Percentiles rank a stretch among this genome's conserved stretches.
phyloP scores from a whole-genome alignment of 139 green algal genomes.

The Auxenochlorella pyrenoidosa region DNA sequence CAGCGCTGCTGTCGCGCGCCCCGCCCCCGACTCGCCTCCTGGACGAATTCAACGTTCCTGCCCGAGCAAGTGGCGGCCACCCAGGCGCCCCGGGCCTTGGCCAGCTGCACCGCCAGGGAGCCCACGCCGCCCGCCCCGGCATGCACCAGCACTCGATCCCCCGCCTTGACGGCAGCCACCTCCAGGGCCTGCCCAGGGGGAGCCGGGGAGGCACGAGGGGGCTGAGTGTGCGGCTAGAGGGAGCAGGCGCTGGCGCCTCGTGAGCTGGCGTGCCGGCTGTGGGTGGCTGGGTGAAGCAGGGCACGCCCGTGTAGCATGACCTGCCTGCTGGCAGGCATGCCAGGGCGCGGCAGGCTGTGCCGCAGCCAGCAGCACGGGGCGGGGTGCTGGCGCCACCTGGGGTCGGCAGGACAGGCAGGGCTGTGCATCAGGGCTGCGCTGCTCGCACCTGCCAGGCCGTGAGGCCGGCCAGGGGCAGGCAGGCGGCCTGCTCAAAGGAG shows the following conservation, averaged over 20 bases:
- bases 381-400: too few relatives aligned
- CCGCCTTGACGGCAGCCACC: background rate
- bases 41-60: background rate
- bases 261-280: too few relatives aligned
- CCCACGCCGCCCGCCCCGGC: constrained; percentile 57
- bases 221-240: too few relatives aligned
- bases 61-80: constrained; percentile 11
- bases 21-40: background rate
- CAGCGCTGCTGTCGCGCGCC: too few relatives aligned
- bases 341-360: too few relatives aligned
- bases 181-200: constrained; percentile 10
- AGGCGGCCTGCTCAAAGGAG: constrained; percentile 28
- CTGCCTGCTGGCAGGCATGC: too few relatives aligned
- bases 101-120: constrained; percentile 51
- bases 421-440: too few relatives aligned
- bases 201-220: background rate
- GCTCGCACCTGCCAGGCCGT: constrained; percentile 30
- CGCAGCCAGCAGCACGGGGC: too few relatives aligned
- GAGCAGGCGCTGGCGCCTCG: background rate
- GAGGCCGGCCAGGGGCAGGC: constrained; percentile 33
- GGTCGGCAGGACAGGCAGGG: too few relatives aligned
- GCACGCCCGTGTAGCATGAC: too few relatives aligned
- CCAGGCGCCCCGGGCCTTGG: background rate
- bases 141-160: constrained; percentile 52
- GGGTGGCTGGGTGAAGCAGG: too few relatives aligned